A percentile compares a stretch with the other conserved stretches of the same genome.
These are phyloP conservation scores for Stramenopiles sp. DNA, from an alignment of 352 stramenopile genomes.

Conservation along the genomic window DNA sequence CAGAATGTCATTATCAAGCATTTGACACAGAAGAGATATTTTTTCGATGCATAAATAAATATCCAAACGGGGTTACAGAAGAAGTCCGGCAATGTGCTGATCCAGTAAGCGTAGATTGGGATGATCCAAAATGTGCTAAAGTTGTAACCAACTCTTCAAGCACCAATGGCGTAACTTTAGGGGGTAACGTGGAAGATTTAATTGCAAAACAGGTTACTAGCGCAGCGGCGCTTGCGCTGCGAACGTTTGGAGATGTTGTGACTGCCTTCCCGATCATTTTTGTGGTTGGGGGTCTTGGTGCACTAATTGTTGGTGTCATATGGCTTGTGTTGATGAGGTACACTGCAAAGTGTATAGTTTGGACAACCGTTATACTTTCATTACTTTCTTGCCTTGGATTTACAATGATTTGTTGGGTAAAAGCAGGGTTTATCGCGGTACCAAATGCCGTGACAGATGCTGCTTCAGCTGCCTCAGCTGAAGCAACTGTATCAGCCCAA, in stretches of 20 bases:
- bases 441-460: conserved; percentile 28
- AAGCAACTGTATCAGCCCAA: conserved; percentile 12
- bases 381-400: conserved; percentile 40
- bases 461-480: conserved; percentile 27
- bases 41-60: conserved; percentile 24
- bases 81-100: neutral
- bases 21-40: neutral
- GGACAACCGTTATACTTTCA: conserved; percentile 39
- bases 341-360: conserved; percentile 45
- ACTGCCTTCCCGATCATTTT: conserved; percentile 36
- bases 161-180: conserved; percentile 30
- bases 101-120: conserved; percentile 17
- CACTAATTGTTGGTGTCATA: conserved; percentile 34
- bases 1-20: neutral
- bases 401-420: conserved; percentile 42
- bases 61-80: conserved; percentile 36
- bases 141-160: conserved; percentile 38
- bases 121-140: conserved; percentile 40
- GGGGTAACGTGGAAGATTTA: conserved; percentile 42
- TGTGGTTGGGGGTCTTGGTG: conserved; percentile 27
- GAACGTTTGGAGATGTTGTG: conserved; percentile 42
- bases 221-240: conserved; percentile 26
- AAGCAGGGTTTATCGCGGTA: conserved; percentile 39
- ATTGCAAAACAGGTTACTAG: conserved; percentile 44
- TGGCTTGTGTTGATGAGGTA: conserved; percentile 45